Evolutionary conservation across 305 asterid genomes (phyloP).

Genomic region (Solanum hybrid): DNA sequence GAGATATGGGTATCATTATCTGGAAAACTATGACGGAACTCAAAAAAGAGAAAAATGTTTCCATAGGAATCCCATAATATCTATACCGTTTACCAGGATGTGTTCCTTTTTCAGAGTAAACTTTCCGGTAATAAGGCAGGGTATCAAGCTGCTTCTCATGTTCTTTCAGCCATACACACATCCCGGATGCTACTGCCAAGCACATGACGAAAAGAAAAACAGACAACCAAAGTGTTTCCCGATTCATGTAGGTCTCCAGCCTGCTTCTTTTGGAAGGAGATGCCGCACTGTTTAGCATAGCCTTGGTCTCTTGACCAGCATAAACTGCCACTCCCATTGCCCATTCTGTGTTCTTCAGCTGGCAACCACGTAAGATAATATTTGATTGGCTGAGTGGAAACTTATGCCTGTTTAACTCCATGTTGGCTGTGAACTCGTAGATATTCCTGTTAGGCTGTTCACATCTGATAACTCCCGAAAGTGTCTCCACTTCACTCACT

Average conservation of each 20-base stretch:
- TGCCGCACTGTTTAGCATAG: slow-evolving; percentile 89
- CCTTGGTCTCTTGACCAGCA: slow-evolving; percentile 98
- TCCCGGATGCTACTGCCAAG: slow-evolving; percentile 74
- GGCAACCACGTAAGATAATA: slow-evolving; percentile 94
- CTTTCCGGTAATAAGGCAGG: slow-evolving; percentile 82
- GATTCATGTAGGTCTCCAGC: slow-evolving; percentile 87
- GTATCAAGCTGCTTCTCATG: slow-evolving; percentile 63
- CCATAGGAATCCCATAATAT: slow-evolving; percentile 92
- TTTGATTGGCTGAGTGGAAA: slow-evolving; percentile 86
- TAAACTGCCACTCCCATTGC: slow-evolving; percentile 92
- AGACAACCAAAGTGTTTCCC: slow-evolving; percentile 93
- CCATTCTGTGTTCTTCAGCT: slow-evolving; percentile 95
- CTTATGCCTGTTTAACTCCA: slow-evolving; percentile 69
- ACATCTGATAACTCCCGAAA: slow-evolving; percentile 76
- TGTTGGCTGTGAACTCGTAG: slow-evolving; percentile 87
- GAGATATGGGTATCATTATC: slow-evolving; percentile 97
- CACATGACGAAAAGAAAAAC: slow-evolving; percentile 82
- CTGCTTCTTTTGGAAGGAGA: slow-evolving; percentile 94
- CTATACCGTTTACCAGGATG: slow-evolving; percentile 47
- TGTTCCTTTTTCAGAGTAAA: slow-evolving; percentile 44
- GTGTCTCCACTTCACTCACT: slow-evolving; percentile 43
- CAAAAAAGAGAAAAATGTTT: slow-evolving; percentile 84
- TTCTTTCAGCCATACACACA: slow-evolving; percentile 80
- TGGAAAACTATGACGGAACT: slow-evolving; percentile 95
- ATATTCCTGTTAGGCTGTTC: slow-evolving; percentile 98